These are phyloP conservation scores for Fraxinus platypoda DNA, from an alignment of 305 asterid genomes.

Conservation along the genomic window DNA sequence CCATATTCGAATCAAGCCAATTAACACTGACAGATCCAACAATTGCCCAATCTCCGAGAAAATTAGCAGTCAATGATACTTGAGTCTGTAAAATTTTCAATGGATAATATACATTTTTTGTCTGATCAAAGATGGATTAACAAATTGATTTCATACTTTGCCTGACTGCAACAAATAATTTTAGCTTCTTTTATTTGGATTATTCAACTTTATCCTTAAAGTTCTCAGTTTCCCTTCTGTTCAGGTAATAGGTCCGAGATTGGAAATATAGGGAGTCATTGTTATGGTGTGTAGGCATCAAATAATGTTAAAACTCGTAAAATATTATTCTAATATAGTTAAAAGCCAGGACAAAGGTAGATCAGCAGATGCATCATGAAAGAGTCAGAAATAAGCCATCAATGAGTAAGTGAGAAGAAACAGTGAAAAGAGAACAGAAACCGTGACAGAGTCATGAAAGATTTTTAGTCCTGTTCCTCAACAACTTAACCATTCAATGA, in stretches of 20 bases:
- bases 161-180: neutral
- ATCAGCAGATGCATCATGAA: neutral
- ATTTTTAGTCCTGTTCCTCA: neutral
- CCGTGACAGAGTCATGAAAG: neutral
- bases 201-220: neutral
- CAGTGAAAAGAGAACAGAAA: neutral
- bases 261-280: neutral
- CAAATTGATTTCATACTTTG: neutral
- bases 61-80: neutral
- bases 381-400: neutral
- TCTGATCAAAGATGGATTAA: neutral
- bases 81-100: neutral
- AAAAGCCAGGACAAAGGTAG: conserved; percentile 6
- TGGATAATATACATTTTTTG: neutral
- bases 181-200: neutral
- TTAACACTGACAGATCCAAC: neutral
- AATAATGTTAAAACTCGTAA: neutral
- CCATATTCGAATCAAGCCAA: neutral
- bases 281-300: neutral
- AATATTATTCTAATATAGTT: neutral
- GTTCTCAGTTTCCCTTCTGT: neutral
- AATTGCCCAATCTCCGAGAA: neutral
- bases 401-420: neutral
- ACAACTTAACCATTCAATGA: neutral
- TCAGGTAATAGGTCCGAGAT: neutral